Conservation (phyloP, 139 green algal genomes). For the Picochlorum costavermella region DNA sequence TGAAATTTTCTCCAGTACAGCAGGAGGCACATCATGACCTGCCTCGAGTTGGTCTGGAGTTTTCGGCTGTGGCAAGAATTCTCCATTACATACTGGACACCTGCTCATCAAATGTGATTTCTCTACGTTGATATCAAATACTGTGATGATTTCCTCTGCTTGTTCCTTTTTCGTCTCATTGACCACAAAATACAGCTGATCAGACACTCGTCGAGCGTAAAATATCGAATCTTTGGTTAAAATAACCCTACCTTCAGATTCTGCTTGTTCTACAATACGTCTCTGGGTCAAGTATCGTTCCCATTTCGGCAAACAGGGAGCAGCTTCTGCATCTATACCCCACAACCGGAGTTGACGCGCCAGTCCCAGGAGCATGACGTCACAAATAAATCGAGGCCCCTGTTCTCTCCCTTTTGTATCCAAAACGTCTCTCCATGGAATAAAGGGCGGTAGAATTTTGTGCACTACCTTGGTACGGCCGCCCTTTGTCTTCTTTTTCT, state of each 20-base stretch:
- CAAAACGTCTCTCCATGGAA: conserved; percentile 24
- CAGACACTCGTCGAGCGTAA: conserved; percentile 3
- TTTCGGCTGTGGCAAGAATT: conserved; percentile 25
- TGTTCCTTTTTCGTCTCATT: conserved; percentile 34
- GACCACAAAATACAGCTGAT: conserved; percentile 31
- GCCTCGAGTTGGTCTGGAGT: conserved; percentile 10
- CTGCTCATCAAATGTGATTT: conserved; percentile 28
- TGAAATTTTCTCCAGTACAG: conserved; percentile 12
- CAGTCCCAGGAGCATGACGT: conserved; percentile 42
- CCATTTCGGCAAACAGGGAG: conserved; percentile 1
- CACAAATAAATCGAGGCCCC: conserved; percentile 33
- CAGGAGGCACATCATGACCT: conserved; percentile 16
- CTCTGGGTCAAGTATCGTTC: conserved; percentile 11
- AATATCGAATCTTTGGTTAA: conserved; percentile 39
- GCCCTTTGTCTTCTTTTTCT: conserved; percentile 3
- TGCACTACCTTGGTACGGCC: neutral
- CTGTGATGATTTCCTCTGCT: conserved; percentile 32
- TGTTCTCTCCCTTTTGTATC: neutral
- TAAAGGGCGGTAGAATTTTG: neutral
- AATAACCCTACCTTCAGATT: conserved; percentile 34
- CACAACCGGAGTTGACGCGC: conserved; percentile 44
- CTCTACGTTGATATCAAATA: conserved; percentile 22
- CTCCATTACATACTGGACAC: conserved; percentile 43
- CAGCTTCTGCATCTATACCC: conserved; percentile 35
- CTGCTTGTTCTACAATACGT: conserved; percentile 26